These are phyloP conservation scores for Boechera stricta DNA, from an alignment of 345 rosid genomes.

Conservation along the genomic window DNA sequence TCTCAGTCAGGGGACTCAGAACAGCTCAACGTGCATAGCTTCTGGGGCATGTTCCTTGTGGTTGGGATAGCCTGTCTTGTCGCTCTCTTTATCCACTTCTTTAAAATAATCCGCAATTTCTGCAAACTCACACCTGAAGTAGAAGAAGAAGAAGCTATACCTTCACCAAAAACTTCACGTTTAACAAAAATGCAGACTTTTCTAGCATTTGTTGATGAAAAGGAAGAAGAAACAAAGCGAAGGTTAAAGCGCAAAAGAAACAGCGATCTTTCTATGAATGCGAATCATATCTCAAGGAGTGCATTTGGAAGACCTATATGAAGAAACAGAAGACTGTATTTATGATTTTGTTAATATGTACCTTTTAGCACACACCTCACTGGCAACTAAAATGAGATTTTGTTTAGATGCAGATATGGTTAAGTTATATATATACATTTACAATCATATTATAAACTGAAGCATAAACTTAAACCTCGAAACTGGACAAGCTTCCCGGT, in stretches of 20 bases:
- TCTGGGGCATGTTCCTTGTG: constrained; percentile 84
- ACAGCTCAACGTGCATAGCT: constrained; percentile 72
- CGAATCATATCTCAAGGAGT: constrained; percentile 7
- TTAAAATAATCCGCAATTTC: constrained; percentile 55
- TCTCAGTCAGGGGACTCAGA: constrained; percentile 53
- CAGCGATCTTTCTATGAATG: constrained; percentile 41
- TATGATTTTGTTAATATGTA: constrained; percentile 6
- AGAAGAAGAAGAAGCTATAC: constrained; percentile 29
- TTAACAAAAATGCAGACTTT: constrained; percentile 62
- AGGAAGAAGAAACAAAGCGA: constrained; percentile 53
- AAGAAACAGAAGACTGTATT: constrained; percentile 8
- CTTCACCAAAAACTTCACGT: constrained; percentile 47
- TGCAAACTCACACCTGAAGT: constrained; percentile 35
- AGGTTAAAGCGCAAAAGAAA: constrained; percentile 63
- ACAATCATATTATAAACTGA: background rate
- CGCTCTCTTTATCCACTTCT: constrained; percentile 65
- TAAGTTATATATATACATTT: constrained; percentile 3
- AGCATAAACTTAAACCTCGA: background rate
- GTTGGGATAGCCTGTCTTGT: constrained; percentile 67
- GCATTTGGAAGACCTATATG: constrained; percentile 35
- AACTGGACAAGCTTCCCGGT: background rate
- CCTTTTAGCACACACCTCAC: constrained; percentile 1
- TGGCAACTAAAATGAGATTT: constrained; percentile 20
- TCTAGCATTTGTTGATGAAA: constrained; percentile 63
- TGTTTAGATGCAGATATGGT: constrained; percentile 5